Evolutionary conservation across 2,329 filamentous ascomycete species (phyloP), one percentile per base, ranked within the genome.

Genomic region (Beauveria medogensis): DNA sequence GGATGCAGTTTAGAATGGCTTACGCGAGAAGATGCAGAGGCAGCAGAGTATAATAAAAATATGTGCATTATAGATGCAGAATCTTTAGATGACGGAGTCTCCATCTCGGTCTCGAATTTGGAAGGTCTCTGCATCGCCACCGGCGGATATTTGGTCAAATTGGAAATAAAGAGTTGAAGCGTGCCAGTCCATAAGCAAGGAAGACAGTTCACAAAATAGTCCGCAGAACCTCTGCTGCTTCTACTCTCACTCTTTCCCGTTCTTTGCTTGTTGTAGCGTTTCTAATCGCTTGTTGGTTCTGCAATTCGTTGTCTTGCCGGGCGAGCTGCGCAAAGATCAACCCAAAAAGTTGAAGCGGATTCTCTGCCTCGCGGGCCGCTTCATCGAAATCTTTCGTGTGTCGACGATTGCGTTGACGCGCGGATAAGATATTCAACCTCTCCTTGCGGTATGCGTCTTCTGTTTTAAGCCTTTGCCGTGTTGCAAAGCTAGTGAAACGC

Each of bases 371-470:
- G n/a, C n/a, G n/a, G n/a, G n/a, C n/a, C n/a, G n/a, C 26, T 28
- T 28, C 8, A 28, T 28, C 3, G 1, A 14, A 34, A 14, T 34
- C 12, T 14, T 14, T 12, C 10, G 10, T 30, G 3, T 30, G 10
- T 30, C 10, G 3, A 30, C 1, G 1, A 30, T 30, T 30, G 9
- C 3, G 30, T 30, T 30, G 10, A 30, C 9, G 10, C 30, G 30
- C 4, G 3, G 30, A 12, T 34, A 34, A 34, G 10, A 34, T 34
- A 34, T 34, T 34, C 0, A 34, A 12, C 30, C 30, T 47, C 40
- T 53, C 48, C 56, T 59, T 52, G 20, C 48, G 48, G 47, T 53
- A 46, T 59, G 24, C 26, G 56, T 53, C n/a, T 59, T 59, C 48
- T 30, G 2, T 30, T 8, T 46, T 7, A 4, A 53, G 56, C 7